Percentiles rank a stretch among this genome's conserved stretches.
Conservation (phyloP, 1,284 basidiomycete genomes). For the Quambalaria eucalypti region DNA sequence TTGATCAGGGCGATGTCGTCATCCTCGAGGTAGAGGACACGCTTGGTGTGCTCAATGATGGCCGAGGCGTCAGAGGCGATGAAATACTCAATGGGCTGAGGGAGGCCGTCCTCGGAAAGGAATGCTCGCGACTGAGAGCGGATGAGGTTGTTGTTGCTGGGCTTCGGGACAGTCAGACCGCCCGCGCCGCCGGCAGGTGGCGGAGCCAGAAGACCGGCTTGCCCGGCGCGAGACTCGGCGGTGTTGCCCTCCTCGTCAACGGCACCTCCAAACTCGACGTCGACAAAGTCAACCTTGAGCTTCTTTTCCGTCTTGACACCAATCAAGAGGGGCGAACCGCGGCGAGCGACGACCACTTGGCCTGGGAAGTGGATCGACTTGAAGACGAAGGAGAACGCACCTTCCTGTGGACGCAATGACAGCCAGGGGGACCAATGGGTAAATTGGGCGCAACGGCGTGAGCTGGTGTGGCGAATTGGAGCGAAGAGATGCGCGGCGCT, state of each 20-base stretch:
- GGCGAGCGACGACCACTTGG: conserved; percentile 87
- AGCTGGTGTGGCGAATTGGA: too few relatives aligned
- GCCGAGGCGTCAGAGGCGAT: conserved; percentile 94
- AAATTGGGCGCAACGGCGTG: not conserved
- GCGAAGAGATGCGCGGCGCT: too few relatives aligned
- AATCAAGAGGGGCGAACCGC: conserved; percentile 90
- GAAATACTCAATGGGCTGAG: conserved; percentile 99
- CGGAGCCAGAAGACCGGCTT: conserved; percentile 59
- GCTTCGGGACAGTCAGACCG: conserved; percentile 29
- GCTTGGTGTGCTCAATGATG: conserved; percentile 97
- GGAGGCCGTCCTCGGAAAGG: conserved; percentile 94
- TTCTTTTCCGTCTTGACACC: conserved; percentile 99
- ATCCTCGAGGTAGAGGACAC: conserved; percentile 96
- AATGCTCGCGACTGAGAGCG: conserved; percentile 95
- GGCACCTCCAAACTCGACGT: conserved; percentile 62
- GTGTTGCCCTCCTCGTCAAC: conserved; percentile 22
- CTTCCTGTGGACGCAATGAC: too few relatives aligned
- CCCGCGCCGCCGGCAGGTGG: conserved; percentile 51
- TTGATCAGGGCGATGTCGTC: conserved; percentile 98
- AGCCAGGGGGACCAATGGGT: not conserved
- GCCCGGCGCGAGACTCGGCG: conserved; percentile 13
- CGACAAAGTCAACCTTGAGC: conserved; percentile 98
- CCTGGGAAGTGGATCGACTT: conserved; percentile 94
- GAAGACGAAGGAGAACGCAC: conserved; percentile 99
- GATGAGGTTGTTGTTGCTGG: conserved; percentile 59